Conservation (phyloP, 2,329 filamentous ascomycete species). For the Aspergillus ochraceus region DNA sequence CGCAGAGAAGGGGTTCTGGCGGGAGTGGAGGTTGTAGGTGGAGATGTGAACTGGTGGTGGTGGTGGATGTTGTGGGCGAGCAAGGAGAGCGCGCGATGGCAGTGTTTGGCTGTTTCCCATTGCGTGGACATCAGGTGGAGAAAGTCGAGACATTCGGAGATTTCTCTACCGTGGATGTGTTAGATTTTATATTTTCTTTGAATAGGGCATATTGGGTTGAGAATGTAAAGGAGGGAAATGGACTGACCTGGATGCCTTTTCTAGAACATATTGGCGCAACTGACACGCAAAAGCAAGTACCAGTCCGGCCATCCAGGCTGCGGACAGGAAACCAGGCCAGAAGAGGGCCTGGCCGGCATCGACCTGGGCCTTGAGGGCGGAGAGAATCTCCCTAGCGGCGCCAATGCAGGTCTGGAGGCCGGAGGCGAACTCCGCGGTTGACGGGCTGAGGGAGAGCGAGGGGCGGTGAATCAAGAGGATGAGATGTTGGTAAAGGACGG, state of each 20-base stretch:
- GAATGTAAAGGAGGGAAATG: background rate
- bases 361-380: slow-evolving; percentile 35
- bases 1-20: background rate
- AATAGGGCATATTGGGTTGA: background rate
- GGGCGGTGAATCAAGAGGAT: slow-evolving; percentile 42
- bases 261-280: slow-evolving; percentile 38
- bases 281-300: slow-evolving; percentile 45
- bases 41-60: background rate
- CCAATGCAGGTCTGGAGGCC: slow-evolving; percentile 43
- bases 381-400: slow-evolving; percentile 39
- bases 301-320: slow-evolving; percentile 43
- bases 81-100: slow-evolving; percentile 36
- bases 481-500: slow-evolving; percentile 43
- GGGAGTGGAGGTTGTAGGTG: background rate
- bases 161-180: slow-evolving; percentile 28
- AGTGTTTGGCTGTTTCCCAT: slow-evolving; percentile 44
- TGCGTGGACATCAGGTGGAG: slow-evolving; percentile 36
- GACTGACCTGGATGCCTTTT: slow-evolving; percentile 34
- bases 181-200: background rate
- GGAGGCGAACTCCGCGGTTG: slow-evolving; percentile 41
- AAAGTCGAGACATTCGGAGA: slow-evolving; percentile 33
- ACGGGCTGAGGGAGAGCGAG: slow-evolving; percentile 38
- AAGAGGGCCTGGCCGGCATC: slow-evolving; percentile 37
- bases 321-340: slow-evolving; percentile 41
- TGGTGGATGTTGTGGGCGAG: slow-evolving; percentile 34